phyloP scores from a whole-genome alignment of 768 basidiomycete species.

The Hericium coralloides region DNA sequence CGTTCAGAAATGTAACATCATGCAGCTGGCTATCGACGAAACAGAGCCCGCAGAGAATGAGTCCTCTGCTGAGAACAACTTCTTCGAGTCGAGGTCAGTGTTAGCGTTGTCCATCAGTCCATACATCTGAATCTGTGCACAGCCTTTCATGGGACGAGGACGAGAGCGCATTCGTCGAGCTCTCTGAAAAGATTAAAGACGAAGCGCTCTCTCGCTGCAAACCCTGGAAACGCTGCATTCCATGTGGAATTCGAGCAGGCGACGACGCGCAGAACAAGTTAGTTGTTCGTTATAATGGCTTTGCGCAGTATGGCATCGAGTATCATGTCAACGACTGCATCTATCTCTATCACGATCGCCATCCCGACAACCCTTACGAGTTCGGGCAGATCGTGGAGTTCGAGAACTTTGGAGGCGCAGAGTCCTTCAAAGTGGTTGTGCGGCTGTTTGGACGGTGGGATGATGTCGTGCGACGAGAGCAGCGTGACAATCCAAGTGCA shows the following conservation, averaged over 20 bases:
- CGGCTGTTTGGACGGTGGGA: constrained; percentile 39
- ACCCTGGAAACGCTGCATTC: constrained; percentile 6
- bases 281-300: constrained; percentile 24
- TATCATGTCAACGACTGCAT: constrained; percentile 59
- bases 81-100: constrained; percentile 44
- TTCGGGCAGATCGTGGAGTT: constrained; percentile 51
- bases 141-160: constrained; percentile 40
- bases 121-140: no score
- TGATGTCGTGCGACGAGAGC: constrained; percentile 20
- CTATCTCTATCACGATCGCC: constrained; percentile 32
- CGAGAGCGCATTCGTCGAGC: constrained; percentile 33
- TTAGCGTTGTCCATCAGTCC: neutral
- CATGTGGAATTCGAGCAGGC: constrained; percentile 1
- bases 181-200: constrained; percentile 27
- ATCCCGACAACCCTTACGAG: constrained; percentile 27
- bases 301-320: constrained; percentile 30
- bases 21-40: constrained; percentile 30
- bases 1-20: constrained; percentile 47
- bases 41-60: constrained; percentile 39
- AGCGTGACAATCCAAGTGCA: neutral
- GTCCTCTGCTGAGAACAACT: constrained; percentile 33
- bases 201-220: constrained; percentile 21
- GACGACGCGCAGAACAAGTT: constrained; percentile 3
- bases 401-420: constrained; percentile 10
- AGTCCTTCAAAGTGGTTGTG: constrained; percentile 25